phyloP scores from a whole-genome alignment of 2,329 filamentous ascomycete species.

The Exserohilum turcica region DNA sequence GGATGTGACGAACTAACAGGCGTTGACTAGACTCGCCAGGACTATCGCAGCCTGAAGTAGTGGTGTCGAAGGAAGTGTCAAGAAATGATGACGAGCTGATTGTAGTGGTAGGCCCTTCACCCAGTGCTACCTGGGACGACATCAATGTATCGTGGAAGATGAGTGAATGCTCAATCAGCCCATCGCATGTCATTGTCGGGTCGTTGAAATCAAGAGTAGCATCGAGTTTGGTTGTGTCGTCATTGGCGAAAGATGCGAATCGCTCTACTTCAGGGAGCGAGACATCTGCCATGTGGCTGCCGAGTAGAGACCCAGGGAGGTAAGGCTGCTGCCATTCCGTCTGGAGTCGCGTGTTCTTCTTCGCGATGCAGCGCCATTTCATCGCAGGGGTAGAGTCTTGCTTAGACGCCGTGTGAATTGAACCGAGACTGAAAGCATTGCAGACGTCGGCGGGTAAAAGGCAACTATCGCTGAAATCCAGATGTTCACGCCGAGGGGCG shows the following conservation, averaged over 20 bases:
- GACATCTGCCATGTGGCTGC: conserved; percentile 6
- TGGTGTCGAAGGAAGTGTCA: conserved; percentile 44
- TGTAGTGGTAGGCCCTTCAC: conserved; percentile 34
- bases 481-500: conserved; percentile 60
- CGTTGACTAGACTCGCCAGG: conserved; percentile 23
- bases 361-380: conserved; percentile 40
- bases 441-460: conserved; percentile 60
- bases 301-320: conserved; percentile 20
- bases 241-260: conserved; percentile 10
- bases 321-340: conserved; percentile 43
- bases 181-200: conserved; percentile 20
- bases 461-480: conserved; percentile 61
- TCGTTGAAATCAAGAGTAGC: conserved; percentile 30
- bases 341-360: conserved; percentile 22
- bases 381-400: conserved; percentile 14
- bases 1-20: conserved; percentile 18
- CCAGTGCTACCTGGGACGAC: conserved; percentile 60
- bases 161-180: conserved; percentile 79
- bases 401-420: background rate
- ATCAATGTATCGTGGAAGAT: conserved; percentile 69
- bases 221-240: conserved; percentile 33
- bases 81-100: conserved; percentile 44
- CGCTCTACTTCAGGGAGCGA: conserved; percentile 26
- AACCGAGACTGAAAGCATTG: conserved; percentile 37
- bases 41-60: conserved; percentile 29